Evolutionary conservation across 225 moss, liverwort and hornwort species (phyloP).

Genomic region (Lunularia cruciata): DNA sequence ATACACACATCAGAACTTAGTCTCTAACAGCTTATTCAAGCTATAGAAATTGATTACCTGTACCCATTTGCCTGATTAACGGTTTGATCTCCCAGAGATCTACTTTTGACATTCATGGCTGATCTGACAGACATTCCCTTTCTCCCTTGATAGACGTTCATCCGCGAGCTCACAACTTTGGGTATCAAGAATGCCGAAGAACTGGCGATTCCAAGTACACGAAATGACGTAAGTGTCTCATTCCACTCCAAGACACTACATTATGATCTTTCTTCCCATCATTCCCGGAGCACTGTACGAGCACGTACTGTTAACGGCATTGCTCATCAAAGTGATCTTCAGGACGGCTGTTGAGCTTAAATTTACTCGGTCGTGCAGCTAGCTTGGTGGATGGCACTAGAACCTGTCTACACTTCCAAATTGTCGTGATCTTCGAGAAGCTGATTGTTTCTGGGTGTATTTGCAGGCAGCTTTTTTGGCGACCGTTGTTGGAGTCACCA

Average conservation of each 20-base stretch:
- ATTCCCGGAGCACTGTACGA: not conserved
- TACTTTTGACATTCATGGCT: too few relatives aligned
- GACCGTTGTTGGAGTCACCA: conserved; percentile 77
- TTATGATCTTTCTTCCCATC: not conserved
- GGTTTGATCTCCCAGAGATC: not conserved
- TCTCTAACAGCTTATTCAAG: too few relatives aligned
- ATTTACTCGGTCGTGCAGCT: too few relatives aligned
- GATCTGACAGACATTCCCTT: too few relatives aligned
- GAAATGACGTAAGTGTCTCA: conserved; percentile 60
- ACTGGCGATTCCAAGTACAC: conserved; percentile 80
- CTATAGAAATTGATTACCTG: too few relatives aligned
- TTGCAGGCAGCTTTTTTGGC: conserved; percentile 64
- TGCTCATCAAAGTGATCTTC: too few relatives aligned
- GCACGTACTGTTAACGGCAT: too few relatives aligned
- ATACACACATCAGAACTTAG: too few relatives aligned
- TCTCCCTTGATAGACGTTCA: conserved; percentile 51
- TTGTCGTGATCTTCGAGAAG: not conserved
- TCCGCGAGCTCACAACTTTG: conserved; percentile 83
- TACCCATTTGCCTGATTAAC: not conserved
- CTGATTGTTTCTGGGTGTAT: conserved; percentile 5
- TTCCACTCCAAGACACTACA: too few relatives aligned
- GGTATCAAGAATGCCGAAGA: conserved; percentile 95
- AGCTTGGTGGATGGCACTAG: too few relatives aligned
- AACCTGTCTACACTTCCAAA: not conserved
- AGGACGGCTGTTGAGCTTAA: too few relatives aligned